Evolutionary conservation across 352 stramenopile genomes (phyloP).

Genomic region (Phytophthora brassicae): DNA sequence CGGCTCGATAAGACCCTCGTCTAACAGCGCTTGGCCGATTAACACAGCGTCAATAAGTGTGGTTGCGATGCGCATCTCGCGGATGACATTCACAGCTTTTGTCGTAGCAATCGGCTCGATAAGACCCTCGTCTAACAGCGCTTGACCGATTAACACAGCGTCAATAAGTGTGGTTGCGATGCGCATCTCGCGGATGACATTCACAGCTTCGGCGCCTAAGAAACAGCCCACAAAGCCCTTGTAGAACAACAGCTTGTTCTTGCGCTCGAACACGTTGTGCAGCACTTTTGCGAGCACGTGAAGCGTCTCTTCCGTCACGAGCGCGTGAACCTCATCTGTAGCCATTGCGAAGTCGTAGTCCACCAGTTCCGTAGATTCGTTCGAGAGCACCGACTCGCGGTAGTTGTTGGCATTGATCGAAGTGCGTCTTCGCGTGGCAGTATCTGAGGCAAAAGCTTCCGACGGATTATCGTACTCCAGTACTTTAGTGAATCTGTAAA

Average conservation of each 20-base stretch:
- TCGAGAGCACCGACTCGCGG: conserved; percentile 72
- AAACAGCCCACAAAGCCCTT: conserved; percentile 85
- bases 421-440: conserved; percentile 32
- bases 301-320: conserved; percentile 81
- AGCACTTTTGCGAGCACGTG: conserved; percentile 65
- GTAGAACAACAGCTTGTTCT: conserved; percentile 89
- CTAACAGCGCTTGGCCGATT: conserved; percentile 75
- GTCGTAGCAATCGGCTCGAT: conserved; percentile 76
- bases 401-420: conserved; percentile 74
- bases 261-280: conserved; percentile 83
- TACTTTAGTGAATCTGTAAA: conserved; percentile 79
- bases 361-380: conserved; percentile 51
- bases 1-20: conserved; percentile 79
- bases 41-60: conserved; percentile 81
- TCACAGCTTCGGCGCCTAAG: conserved; percentile 81
- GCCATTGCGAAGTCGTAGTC: conserved; percentile 79
- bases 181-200: conserved; percentile 76
- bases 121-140: conserved; percentile 73
- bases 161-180: conserved; percentile 74
- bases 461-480: conserved; percentile 58
- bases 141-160: conserved; percentile 79
- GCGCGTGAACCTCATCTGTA: conserved; percentile 76
- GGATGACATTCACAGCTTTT: too few relatives aligned
- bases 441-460: conserved; percentile 34
- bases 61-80: conserved; percentile 67